Percentiles rank a stretch among this genome's conserved stretches.
Conservation (phyloP, 2,329 filamentous ascomycete genomes). For the Xylaria sp. region DNA sequence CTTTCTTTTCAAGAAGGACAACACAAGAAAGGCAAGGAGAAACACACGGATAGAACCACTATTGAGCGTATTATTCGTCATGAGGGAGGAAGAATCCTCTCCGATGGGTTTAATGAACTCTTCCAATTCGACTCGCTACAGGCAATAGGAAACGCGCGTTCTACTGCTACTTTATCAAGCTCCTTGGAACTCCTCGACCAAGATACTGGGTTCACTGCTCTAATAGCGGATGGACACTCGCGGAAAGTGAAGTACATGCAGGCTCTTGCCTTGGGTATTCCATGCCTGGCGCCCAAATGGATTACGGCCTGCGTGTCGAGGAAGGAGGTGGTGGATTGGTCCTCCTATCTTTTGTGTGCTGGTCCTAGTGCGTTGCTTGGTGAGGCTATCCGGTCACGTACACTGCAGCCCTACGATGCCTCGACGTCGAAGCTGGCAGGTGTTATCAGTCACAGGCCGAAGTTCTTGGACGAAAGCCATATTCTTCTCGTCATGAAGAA, state of each 20-base stretch:
- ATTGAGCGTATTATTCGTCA: constrained; percentile 66
- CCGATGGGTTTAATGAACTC: constrained; percentile 78
- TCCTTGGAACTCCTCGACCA: constrained; percentile 57
- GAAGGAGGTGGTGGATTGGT: constrained; percentile 69
- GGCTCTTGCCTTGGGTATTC: constrained; percentile 84
- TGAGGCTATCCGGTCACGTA: constrained; percentile 76
- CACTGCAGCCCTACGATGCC: constrained; percentile 64
- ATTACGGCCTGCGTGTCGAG: constrained; percentile 70
- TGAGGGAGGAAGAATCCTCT: constrained; percentile 73
- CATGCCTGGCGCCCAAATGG: constrained; percentile 84
- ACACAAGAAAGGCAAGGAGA: constrained; percentile 56
- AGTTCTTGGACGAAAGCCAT: constrained; percentile 64
- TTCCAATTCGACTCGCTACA: constrained; percentile 57
- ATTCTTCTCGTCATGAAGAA: constrained; percentile 74
- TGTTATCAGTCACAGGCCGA: constrained; percentile 62
- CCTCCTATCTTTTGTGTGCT: constrained; percentile 80
- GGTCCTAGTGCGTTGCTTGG: constrained; percentile 78
- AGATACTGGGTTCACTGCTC: constrained; percentile 73
- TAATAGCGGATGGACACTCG: constrained; percentile 85
- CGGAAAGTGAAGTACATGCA: constrained; percentile 93
- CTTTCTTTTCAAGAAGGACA: constrained; percentile 67
- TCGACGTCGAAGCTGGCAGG: constrained; percentile 56
- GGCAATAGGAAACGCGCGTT: constrained; percentile 33
- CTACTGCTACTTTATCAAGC: constrained; percentile 23
- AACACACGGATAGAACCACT: constrained; percentile 42